Conservation (phyloP, 305 asterid species). For the Fraxinus latifolia region DNA sequence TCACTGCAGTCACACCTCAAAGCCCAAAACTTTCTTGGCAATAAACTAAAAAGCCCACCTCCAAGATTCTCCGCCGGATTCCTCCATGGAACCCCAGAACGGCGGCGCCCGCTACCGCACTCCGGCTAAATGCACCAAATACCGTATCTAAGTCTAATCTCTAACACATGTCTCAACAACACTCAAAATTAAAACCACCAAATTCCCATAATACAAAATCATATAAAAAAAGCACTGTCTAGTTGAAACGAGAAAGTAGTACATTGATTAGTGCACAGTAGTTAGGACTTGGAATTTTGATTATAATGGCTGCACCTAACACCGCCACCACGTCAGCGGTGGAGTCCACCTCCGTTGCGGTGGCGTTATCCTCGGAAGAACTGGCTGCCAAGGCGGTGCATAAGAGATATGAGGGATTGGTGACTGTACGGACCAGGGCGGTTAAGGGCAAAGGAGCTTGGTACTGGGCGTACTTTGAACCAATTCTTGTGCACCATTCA, state of each 20-base stretch:
- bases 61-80: slow-evolving; percentile 36
- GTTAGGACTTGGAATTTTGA: slow-evolving; percentile 14
- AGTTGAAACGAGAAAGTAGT: slow-evolving; percentile 4
- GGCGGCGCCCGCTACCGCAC: slow-evolving; percentile 26
- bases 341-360: slow-evolving; percentile 27
- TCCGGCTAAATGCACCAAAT: slow-evolving; percentile 24
- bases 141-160: slow-evolving; percentile 2
- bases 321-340: slow-evolving; percentile 33
- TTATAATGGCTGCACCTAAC: slow-evolving; percentile 51
- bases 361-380: slow-evolving; percentile 46
- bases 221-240: background rate
- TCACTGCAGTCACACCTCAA: background rate
- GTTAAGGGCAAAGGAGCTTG: slow-evolving; percentile 94
- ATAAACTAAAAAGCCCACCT: background rate
- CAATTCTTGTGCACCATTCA: slow-evolving; percentile 67
- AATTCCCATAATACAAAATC: slow-evolving; percentile 1
- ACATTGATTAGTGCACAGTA: slow-evolving; percentile 22
- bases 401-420: slow-evolving; percentile 79
- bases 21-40: background rate
- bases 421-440: slow-evolving; percentile 79
- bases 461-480: slow-evolving; percentile 97
- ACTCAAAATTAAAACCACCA: background rate
- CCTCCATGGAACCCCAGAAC: slow-evolving; percentile 39
- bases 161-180: background rate
- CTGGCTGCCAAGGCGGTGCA: slow-evolving; percentile 69